phyloP scores from a whole-genome alignment of 192 early-diverging fungal genomes.

The Phycomyces nitens region DNA sequence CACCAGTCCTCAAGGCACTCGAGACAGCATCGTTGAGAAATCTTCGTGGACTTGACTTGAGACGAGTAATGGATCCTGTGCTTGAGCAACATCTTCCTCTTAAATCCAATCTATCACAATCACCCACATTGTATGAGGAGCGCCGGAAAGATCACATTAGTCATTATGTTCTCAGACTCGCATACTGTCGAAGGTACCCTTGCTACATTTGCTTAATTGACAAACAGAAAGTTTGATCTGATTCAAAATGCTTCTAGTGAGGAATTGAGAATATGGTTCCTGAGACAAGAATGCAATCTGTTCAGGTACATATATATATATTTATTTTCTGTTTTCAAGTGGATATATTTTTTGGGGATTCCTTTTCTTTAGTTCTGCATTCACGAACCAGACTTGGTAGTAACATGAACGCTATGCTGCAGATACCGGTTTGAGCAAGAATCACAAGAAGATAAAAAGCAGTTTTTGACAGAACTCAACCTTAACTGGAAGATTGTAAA shows the following conservation, averaged over 20 bases:
- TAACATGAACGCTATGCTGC: neutral
- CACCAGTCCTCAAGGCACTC: slow-evolving; percentile 72
- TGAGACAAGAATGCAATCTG: slow-evolving; percentile 65
- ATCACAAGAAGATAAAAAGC: slow-evolving; percentile 41
- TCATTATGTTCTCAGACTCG: slow-evolving; percentile 79
- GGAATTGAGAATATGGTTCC: slow-evolving; percentile 71
- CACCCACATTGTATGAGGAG: slow-evolving; percentile 49
- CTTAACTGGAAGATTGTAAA: slow-evolving; percentile 48
- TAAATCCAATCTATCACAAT: slow-evolving; percentile 46
- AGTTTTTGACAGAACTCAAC: slow-evolving; percentile 51
- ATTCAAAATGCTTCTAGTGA: slow-evolving; percentile 38
- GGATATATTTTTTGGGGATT: neutral
- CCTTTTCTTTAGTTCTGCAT: slow-evolving; percentile 9
- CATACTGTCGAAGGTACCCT: slow-evolving; percentile 55
- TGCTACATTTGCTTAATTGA: neutral
- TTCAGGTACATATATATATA: slow-evolving; percentile 44
- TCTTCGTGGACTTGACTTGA: slow-evolving; percentile 55
- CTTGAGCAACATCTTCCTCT: slow-evolving; percentile 62
- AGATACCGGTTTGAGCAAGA: slow-evolving; percentile 46
- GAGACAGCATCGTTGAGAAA: slow-evolving; percentile 78
- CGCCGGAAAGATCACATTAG: slow-evolving; percentile 78
- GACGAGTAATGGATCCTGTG: slow-evolving; percentile 46
- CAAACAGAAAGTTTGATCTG: neutral
- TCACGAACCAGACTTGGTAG: neutral
- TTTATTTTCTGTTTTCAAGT: neutral